Evolutionary conservation across 495 filamentous ascomycete genomes (phyloP), one percentile per base, ranked within the genome.

Genomic region (Neurospora tetrasperma): DNA sequence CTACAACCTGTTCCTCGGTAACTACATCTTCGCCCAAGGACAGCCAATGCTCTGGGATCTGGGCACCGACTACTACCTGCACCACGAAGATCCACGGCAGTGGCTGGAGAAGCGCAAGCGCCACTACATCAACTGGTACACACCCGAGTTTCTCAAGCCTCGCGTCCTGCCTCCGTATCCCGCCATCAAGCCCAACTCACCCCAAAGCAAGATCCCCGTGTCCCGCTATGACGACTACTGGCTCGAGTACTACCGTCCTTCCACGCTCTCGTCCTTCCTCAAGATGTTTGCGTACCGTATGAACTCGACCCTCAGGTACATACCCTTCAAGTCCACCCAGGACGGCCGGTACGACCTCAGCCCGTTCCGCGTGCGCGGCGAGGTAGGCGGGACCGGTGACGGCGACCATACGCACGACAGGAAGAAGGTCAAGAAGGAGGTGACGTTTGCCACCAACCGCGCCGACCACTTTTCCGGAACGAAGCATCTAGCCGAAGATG

Each of bases 1-100:
- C 0, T 98, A 98, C 80, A 99, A 99, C 73, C 88, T 99, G 27
- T 99, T 99, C 76, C 89, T 99, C 16, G 96, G 96, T 8, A 98
- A 98, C 78, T 99, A 98, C 81, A 96, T 93, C 62, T 98, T 92
- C 77, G 83, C 88, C 12, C 92, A 96, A 77, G 96, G 94, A 1
- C 91, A 96, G 74, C 96, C 96, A 2, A 96, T 98, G 94, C 87
- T 99, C 5, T 99, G 96, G 96, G 96, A 99, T 79, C 87, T 99
- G 2, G 86, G 92, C 1, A 97, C 93, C 2, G 96, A 99, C 78
- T 97, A 98, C 83, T 98, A 99, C 77, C 89, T 99, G 5, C 96
- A 99, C 77, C 96, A 99, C 76, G 88, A 89, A 35, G 87, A 97
- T 76, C 96, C 96, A 3, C 85, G 92, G 27, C 84, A 82, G 0